Conservation (phyloP, 352 stramenopile species). For the Phytopythium vexans region DNA sequence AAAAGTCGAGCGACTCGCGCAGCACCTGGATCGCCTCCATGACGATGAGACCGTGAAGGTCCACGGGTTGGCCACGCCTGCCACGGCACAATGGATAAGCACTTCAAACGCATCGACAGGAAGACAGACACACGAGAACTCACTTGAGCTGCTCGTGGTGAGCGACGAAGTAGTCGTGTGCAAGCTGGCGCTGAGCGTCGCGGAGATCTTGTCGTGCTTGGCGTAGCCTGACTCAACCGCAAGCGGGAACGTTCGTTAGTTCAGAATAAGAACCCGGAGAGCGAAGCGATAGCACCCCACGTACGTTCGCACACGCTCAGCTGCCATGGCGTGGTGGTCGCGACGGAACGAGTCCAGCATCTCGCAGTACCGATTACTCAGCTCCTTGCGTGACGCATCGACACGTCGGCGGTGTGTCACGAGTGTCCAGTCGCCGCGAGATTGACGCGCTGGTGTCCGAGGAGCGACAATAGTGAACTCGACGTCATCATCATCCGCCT, state of each 20-base stretch:
- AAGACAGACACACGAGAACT: conserved; percentile 10
- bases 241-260: too few relatives aligned
- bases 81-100: conserved; percentile 4
- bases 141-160: conserved; percentile 50
- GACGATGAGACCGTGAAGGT: conserved; percentile 67
- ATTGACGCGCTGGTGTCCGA: conserved; percentile 12
- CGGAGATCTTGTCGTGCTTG: conserved; percentile 43
- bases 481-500: conserved; percentile 14
- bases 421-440: conserved; percentile 29
- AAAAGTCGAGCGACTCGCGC: conserved; percentile 57
- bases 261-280: background rate
- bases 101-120: conserved; percentile 10
- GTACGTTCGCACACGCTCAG: conserved; percentile 56
- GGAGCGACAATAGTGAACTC: conserved; percentile 6
- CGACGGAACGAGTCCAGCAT: conserved; percentile 57
- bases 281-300: conserved; percentile 8
- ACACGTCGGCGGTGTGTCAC: conserved; percentile 52
- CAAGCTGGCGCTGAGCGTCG: conserved; percentile 59
- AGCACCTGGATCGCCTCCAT: conserved; percentile 60
- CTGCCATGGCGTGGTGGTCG: conserved; percentile 45
- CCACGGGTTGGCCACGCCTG: conserved; percentile 46
- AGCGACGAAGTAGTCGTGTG: conserved; percentile 53
- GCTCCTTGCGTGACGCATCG: conserved; percentile 39
- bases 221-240: conserved; percentile 29
- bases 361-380: conserved; percentile 60